A percentile compares a stretch with the other conserved stretches of the same genome.
phyloP scores from a whole-genome alignment of 2,329 filamentous ascomycete species.

The Chrysosporium queenslandicum region DNA sequence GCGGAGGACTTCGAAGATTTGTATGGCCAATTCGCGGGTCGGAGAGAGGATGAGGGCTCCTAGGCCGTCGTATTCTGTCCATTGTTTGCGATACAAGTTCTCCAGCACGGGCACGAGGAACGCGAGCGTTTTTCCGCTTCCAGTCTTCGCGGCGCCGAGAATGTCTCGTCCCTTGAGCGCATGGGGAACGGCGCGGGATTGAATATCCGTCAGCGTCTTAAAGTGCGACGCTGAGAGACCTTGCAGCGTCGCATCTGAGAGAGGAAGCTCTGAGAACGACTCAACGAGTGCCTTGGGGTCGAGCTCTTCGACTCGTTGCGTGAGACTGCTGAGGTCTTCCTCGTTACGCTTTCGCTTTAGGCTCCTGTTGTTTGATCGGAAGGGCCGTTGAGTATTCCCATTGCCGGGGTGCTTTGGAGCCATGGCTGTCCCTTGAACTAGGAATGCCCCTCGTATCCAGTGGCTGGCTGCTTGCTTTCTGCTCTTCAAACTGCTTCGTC shows the following conservation, averaged over 20 bases:
- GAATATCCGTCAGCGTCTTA: slow-evolving; percentile 81
- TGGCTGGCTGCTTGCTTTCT: too few species aligned
- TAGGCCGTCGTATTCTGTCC: slow-evolving; percentile 82
- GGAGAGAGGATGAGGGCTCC: slow-evolving; percentile 89
- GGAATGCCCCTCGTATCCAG: too few species aligned
- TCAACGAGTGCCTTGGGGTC: slow-evolving; percentile 44
- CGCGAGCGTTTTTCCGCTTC: slow-evolving; percentile 87
- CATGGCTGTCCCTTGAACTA: slow-evolving; percentile 24
- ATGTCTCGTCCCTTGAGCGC: slow-evolving; percentile 80
- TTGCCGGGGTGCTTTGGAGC: slow-evolving; percentile 24
- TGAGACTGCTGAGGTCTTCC: slow-evolving; percentile 35
- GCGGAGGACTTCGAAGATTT: slow-evolving; percentile 89
- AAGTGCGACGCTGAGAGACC: slow-evolving; percentile 83
- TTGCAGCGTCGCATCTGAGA: slow-evolving; percentile 67
- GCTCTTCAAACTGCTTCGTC: too few species aligned
- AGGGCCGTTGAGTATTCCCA: slow-evolving; percentile 22
- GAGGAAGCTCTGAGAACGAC: slow-evolving; percentile 71
- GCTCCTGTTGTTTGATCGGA: slow-evolving; percentile 22
- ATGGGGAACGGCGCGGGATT: slow-evolving; percentile 76
- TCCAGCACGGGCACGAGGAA: slow-evolving; percentile 89
- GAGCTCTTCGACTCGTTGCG: slow-evolving; percentile 37
- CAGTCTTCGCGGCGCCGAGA: slow-evolving; percentile 88
- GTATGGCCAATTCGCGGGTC: slow-evolving; percentile 87
- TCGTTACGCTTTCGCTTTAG: slow-evolving; percentile 41
- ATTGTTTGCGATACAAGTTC: slow-evolving; percentile 78